These are phyloP conservation scores for Euclidium syriacum DNA, from an alignment of 345 rosid genomes.

Conservation along the genomic window DNA sequence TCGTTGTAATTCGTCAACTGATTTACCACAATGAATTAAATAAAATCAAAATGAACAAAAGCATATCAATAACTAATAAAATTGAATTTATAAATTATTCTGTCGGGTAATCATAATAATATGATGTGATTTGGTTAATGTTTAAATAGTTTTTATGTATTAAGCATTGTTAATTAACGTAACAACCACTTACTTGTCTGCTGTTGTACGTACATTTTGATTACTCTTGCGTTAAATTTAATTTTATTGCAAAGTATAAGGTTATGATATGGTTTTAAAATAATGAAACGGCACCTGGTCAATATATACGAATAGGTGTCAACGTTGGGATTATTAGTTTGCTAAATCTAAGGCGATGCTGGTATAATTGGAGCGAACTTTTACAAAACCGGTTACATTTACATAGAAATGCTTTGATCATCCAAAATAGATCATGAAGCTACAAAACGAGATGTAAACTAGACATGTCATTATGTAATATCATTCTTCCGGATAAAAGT, in stretches of 20 bases:
- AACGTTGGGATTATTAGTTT: background rate
- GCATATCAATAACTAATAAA: background rate
- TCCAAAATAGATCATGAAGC: too few species aligned
- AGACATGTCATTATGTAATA: too few species aligned
- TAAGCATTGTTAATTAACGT: conserved; percentile 4
- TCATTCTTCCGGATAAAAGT: too few species aligned
- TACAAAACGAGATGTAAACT: too few species aligned
- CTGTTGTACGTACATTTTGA: conserved; percentile 17
- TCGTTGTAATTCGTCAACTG: too few species aligned
- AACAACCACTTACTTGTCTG: conserved; percentile 25
- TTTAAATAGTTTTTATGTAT: background rate
- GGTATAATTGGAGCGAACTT: too few species aligned
- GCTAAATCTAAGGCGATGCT: background rate
- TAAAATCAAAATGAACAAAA: too few species aligned
- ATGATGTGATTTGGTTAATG: background rate
- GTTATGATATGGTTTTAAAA: conserved; percentile 1
- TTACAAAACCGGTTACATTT: too few species aligned
- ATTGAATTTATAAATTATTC: background rate
- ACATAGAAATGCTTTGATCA: too few species aligned
- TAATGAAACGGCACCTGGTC: background rate
- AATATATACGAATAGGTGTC: background rate
- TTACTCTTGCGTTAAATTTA: background rate
- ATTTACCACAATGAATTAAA: too few species aligned
- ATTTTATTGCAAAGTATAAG: background rate
- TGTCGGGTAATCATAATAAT: background rate